These are phyloP conservation scores for Neurospora sp. DNA, from an alignment of 495 filamentous ascomycete genomes.

Conservation along the genomic window DNA sequence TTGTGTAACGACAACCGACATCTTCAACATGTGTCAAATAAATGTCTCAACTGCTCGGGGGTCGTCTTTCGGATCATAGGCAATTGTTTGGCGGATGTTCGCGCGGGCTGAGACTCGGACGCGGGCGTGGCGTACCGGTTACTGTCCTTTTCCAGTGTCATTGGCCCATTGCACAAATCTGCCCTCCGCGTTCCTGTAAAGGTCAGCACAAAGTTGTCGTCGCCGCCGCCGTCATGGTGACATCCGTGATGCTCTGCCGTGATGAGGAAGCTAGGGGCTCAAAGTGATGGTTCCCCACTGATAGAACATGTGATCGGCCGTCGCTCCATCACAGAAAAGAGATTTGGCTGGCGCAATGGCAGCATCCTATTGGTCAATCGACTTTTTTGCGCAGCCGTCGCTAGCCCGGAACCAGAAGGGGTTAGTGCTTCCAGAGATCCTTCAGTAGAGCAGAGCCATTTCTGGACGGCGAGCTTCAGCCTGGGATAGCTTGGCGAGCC, in stretches of 20 bases:
- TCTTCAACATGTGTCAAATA: neutral
- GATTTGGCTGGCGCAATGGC: slow-evolving; percentile 17
- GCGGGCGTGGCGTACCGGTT: neutral
- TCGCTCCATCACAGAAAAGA: slow-evolving; percentile 22
- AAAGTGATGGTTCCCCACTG: slow-evolving; percentile 1
- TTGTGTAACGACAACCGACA: neutral
- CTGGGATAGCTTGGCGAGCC: slow-evolving; percentile 1
- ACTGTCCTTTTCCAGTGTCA: neutral
- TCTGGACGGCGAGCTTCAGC: slow-evolving; percentile 5
- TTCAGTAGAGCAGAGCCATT: slow-evolving; percentile 8
- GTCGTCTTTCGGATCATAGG: neutral
- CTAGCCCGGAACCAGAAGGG: slow-evolving; percentile 10
- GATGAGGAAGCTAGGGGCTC: neutral
- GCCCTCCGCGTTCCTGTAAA: neutral
- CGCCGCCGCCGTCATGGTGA: neutral
- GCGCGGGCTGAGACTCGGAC: neutral
- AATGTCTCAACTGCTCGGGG: neutral
- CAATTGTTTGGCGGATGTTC: neutral
- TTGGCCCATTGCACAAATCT: neutral
- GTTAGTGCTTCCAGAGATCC: slow-evolving; percentile 7
- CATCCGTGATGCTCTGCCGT: neutral
- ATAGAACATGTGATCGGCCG: slow-evolving; percentile 14
- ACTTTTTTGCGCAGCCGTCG: neutral
- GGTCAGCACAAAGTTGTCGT: neutral
- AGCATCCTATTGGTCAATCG: slow-evolving; percentile 18